Percentiles rank a stretch among this genome's conserved stretches.
Evolutionary conservation across 228 moss, liverwort and hornwort genomes (phyloP).

Genomic region (Sphagnum magellanicum): DNA sequence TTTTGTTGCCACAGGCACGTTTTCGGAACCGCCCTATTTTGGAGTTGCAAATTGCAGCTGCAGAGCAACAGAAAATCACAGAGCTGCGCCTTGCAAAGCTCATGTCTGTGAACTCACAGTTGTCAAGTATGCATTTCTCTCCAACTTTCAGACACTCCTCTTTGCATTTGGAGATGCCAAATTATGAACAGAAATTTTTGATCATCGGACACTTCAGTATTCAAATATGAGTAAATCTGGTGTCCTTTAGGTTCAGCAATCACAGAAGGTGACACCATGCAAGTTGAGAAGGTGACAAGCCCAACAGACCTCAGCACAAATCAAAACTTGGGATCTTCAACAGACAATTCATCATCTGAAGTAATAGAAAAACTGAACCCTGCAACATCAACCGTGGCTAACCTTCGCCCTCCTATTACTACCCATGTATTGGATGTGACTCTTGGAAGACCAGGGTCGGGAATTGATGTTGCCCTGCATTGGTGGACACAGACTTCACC

Average conservation of each 20-base stretch:
- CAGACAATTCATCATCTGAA: conserved; percentile 4
- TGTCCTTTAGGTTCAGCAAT: background rate
- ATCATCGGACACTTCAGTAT: too few relatives aligned
- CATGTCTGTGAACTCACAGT: conserved; percentile 26
- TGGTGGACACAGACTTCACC: conserved; percentile 27
- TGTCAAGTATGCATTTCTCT: conserved; percentile 3
- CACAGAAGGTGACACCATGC: background rate
- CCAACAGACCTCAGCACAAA: conserved; percentile 2
- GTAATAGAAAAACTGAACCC: background rate
- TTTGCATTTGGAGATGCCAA: background rate
- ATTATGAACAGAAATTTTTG: too few relatives aligned
- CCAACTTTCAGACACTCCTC: background rate
- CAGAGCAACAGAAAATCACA: conserved; percentile 91
- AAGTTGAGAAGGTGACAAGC: conserved; percentile 5
- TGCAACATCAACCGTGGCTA: conserved; percentile 17
- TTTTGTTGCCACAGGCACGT: conserved; percentile 37
- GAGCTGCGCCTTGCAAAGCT: conserved; percentile 76
- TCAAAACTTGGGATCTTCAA: conserved; percentile 9
- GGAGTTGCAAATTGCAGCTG: conserved; percentile 79
- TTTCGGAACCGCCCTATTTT: conserved; percentile 59
- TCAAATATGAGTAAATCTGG: background rate
- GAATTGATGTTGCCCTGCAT: conserved; percentile 67
- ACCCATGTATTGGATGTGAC: conserved; percentile 91
- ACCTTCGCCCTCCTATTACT: conserved; percentile 71
- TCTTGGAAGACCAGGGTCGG: conserved; percentile 74